Base-by-base conservation (phyloP, 805 yeast species). In the Blastobotrys attinorum region DNA sequence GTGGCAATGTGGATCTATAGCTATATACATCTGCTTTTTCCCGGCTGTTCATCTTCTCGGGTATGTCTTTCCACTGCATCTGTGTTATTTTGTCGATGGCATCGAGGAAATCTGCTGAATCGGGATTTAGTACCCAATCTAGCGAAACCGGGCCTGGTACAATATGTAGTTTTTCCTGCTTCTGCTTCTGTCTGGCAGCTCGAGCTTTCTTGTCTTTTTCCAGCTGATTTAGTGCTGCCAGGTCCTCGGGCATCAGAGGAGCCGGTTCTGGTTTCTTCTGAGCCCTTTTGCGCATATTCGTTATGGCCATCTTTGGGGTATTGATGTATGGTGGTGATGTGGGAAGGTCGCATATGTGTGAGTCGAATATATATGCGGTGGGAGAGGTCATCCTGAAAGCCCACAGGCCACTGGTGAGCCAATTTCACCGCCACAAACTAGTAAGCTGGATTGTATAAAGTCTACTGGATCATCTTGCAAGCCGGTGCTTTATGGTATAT, bases 11-110 rank as follows among this genome's bases (percentile, higher is more conserved):
- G 22, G 42, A 36, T 8, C 70, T 51, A 43, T 47, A 58, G 11
- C 49, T 43, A 15, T 47, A 47, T 3, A 59, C 47, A 11, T 56
- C 55, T 2, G 61, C 62, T 8, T 48, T 40, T 1, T 55, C 54
- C 10, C 48, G 44, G 18, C 53, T 50, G 17, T 62, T 42, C 3
- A 62, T 58, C 37, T 55, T 47, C 36, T 54, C 57, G 21, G 70
- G 64, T 8, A 64, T 41, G 6, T 53, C 53, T 2, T 43, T 56
- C 62, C 64, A 64, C 62, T 56, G 59, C 11, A 49, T 47, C 4
- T 40, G 47, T 3, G 55, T 46, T 2, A 65, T 45, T 5, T 46
- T 39, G 4, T 40, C 34, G 20, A 64, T 51, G 2, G 62, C 58
- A 3, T 39, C 43, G 1, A 43, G 36, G 5, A 62, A 20, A n/a